A percentile compares a stretch with the other conserved stretches of the same genome.
These are phyloP conservation scores for Phytophthora melonis DNA, from an alignment of 352 stramenopile species.

Conservation along the genomic window DNA sequence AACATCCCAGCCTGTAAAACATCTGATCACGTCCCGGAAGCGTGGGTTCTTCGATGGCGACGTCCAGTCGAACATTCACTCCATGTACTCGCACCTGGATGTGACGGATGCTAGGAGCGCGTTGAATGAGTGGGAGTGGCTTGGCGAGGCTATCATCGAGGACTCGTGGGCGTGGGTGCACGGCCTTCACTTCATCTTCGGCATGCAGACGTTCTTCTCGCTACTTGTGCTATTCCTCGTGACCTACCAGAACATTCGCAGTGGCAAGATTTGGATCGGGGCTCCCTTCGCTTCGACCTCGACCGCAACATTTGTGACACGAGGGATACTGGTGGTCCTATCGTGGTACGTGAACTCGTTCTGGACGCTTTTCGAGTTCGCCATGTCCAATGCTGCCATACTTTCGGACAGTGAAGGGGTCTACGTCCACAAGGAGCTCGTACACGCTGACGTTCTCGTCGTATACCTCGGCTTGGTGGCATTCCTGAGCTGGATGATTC, in stretches of 20 bases:
- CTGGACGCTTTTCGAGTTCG: slow-evolving; percentile 47
- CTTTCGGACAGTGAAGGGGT: slow-evolving; percentile 14
- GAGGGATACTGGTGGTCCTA: slow-evolving; percentile 25
- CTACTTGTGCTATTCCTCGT: slow-evolving; percentile 33
- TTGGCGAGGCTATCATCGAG: slow-evolving; percentile 27
- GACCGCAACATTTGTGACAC: slow-evolving; percentile 24
- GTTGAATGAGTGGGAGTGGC: slow-evolving; percentile 22
- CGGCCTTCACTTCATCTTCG: slow-evolving; percentile 43
- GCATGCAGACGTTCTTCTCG: slow-evolving; percentile 31
- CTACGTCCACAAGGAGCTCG: slow-evolving; percentile 32
- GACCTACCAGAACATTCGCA: slow-evolving; percentile 23
- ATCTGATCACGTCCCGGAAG: slow-evolving; percentile 32
- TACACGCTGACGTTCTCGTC: slow-evolving; percentile 43
- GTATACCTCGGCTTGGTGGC: slow-evolving; percentile 33
- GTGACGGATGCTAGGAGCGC: slow-evolving; percentile 2
- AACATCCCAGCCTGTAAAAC: slow-evolving; percentile 31
- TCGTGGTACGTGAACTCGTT: slow-evolving; percentile 45
- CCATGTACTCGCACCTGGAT: slow-evolving; percentile 29
- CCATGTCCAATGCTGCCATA: slow-evolving; percentile 31
- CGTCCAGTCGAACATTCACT: slow-evolving; percentile 40
- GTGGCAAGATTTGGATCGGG: slow-evolving; percentile 43
- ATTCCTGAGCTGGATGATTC: slow-evolving; percentile 22
- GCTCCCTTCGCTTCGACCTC: slow-evolving; percentile 49
- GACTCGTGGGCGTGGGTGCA: slow-evolving; percentile 54
- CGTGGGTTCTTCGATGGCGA: slow-evolving; percentile 43